A percentile compares a stretch with the other conserved stretches of the same genome.
Conservation (phyloP, 768 basidiomycete genomes). For the Coprinopsis sp. region DNA sequence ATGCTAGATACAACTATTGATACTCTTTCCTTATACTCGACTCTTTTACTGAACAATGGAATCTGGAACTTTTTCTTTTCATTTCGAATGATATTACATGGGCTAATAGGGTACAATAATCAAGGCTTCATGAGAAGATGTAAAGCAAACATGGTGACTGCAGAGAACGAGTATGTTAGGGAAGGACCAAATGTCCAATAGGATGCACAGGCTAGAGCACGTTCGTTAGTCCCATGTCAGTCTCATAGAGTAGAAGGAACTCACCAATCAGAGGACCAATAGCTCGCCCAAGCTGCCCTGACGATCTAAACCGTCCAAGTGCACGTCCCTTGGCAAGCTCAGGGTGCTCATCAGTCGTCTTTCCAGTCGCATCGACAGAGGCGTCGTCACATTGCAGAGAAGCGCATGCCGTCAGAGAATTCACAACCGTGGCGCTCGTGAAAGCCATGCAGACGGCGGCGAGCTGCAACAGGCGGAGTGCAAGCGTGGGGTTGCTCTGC, state of each 20-base stretch:
- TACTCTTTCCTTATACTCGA: no score
- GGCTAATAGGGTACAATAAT: slow-evolving; percentile 21
- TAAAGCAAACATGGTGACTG: slow-evolving; percentile 59
- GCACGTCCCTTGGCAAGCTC: slow-evolving; percentile 80
- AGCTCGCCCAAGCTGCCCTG: slow-evolving; percentile 93
- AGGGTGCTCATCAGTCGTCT: slow-evolving; percentile 51
- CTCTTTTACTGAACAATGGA: no score
- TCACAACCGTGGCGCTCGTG: slow-evolving; percentile 94
- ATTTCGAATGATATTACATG: no score
- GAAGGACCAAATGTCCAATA: slow-evolving; percentile 90
- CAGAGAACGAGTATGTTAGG: slow-evolving; percentile 63
- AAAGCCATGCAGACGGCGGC: slow-evolving; percentile 86
- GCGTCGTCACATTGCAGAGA: slow-evolving; percentile 86
- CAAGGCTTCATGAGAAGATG: slow-evolving; percentile 53
- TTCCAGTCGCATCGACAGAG: slow-evolving; percentile 51
- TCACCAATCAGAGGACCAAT: slow-evolving; percentile 86
- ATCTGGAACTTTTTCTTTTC: no score
- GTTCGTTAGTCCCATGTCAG: slow-evolving; percentile 14
- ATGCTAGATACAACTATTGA: no score
- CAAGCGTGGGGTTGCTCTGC: slow-evolving; percentile 26
- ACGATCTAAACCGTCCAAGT: slow-evolving; percentile 80
- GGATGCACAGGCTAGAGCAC: slow-evolving; percentile 64
- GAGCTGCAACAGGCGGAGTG: slow-evolving; percentile 52
- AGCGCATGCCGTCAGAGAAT: slow-evolving; percentile 84
- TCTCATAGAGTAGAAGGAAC: slow-evolving; percentile 16